Conservation (phyloP, 148 eudicot genomes). For the Rhododendron mucronatum region DNA sequence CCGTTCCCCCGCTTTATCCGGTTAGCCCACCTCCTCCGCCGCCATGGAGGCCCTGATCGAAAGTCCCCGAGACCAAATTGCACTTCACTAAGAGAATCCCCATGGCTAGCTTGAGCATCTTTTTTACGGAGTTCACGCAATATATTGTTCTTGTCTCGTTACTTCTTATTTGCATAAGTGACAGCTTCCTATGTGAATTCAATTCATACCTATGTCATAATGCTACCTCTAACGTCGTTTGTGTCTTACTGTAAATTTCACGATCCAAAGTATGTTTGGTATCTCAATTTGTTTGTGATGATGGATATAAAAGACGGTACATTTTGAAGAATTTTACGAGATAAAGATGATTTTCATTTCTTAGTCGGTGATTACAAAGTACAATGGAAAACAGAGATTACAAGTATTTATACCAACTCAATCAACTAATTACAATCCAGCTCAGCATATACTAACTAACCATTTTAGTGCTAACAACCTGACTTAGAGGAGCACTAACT, state of each 20-base stretch:
- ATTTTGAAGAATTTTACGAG: too few species aligned
- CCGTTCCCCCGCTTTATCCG: constrained; percentile 48
- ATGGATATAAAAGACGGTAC: background rate
- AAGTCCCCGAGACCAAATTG: background rate
- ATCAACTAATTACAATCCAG: too few species aligned
- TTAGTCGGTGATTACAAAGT: too few species aligned
- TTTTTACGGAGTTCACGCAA: background rate
- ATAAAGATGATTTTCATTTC: too few species aligned
- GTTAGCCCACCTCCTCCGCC: constrained; percentile 48
- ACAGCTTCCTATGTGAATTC: background rate
- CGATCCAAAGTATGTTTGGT: background rate
- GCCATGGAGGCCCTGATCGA: constrained; percentile 47
- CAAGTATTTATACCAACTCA: too few species aligned
- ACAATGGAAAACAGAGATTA: too few species aligned
- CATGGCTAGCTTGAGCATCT: background rate
- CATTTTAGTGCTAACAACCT: too few species aligned
- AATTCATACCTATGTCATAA: background rate
- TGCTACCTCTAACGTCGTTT: background rate
- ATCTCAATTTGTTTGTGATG: background rate
- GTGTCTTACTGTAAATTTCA: background rate
- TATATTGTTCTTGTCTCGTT: background rate
- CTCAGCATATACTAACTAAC: too few species aligned
- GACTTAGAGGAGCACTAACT: too few species aligned
- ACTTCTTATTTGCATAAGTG: background rate
- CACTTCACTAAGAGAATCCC: background rate